Evolutionary conservation across 306 rosid genomes (phyloP).

Genomic region (Phaseolus lunatus): DNA sequence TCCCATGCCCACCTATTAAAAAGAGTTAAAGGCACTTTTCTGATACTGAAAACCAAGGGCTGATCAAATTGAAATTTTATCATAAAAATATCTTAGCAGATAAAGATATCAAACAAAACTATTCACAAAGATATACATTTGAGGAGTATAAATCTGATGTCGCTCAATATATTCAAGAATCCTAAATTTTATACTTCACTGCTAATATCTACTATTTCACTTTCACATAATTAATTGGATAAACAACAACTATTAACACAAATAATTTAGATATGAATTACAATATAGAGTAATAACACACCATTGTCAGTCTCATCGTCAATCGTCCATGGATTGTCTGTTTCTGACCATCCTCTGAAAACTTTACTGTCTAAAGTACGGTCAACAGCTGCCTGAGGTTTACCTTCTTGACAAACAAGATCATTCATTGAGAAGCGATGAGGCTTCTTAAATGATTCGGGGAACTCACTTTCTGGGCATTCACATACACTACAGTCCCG

Average conservation of each 20-base stretch:
- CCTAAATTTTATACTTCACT: neutral
- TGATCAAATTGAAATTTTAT: constrained; percentile 19
- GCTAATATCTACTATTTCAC: constrained; percentile 23
- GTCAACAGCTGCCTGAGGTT: constrained; percentile 94
- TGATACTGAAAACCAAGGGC: neutral
- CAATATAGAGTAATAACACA: constrained; percentile 41
- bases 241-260: neutral
- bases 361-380: constrained; percentile 85
- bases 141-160: neutral
- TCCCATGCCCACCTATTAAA: neutral
- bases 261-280: constrained; percentile 27
- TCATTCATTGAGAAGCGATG: constrained; percentile 68
- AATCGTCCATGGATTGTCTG: constrained; percentile 93
- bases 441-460: constrained; percentile 81
- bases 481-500: constrained; percentile 99
- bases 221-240: constrained; percentile 24
- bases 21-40: constrained; percentile 10
- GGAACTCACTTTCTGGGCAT: constrained; percentile 91
- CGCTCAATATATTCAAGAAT: constrained; percentile 29
- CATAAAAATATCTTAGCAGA: constrained; percentile 5
- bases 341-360: constrained; percentile 88
- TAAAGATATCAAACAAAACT: constrained; percentile 16
- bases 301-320: constrained; percentile 96
- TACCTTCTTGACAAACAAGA: constrained; percentile 93
- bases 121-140: constrained; percentile 19